Evolutionary conservation across 371 early-diverging fungal species (phyloP).

Genomic region (Rhizomucor miehei): DNA sequence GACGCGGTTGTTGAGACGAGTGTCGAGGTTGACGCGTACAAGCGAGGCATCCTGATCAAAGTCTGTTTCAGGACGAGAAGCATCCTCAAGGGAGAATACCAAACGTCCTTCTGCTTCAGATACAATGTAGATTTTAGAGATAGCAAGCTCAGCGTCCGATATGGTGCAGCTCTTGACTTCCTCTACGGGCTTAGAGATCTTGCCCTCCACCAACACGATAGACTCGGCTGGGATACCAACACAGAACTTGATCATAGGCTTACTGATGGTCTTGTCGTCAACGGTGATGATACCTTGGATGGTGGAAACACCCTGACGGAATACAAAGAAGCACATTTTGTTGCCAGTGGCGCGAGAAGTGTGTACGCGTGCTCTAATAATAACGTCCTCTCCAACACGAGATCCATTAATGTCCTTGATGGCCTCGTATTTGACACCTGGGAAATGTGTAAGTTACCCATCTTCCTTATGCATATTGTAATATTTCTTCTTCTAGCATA

Average conservation of each 20-base stretch:
- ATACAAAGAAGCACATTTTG: conserved; percentile 90
- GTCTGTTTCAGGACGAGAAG: conserved; percentile 84
- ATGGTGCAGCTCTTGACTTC: conserved; percentile 92
- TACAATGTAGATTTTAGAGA: conserved; percentile 71
- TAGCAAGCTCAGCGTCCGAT: conserved; percentile 84
- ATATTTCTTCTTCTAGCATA: conserved; percentile 18
- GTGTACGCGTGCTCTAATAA: conserved; percentile 89
- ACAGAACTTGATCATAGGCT: conserved; percentile 95
- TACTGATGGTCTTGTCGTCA: conserved; percentile 76
- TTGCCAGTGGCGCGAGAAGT: conserved; percentile 82
- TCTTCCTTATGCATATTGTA: too few species aligned
- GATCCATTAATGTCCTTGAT: conserved; percentile 56
- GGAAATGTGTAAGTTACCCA: too few species aligned
- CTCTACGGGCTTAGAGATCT: conserved; percentile 76
- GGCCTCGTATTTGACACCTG: conserved; percentile 49
- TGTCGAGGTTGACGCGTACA: conserved; percentile 86
- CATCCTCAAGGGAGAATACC: conserved; percentile 97
- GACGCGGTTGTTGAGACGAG: conserved; percentile 96
- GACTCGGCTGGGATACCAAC: conserved; percentile 83
- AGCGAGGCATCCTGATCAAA: conserved; percentile 67
- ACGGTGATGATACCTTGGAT: conserved; percentile 82
- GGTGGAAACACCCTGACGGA: conserved; percentile 87
- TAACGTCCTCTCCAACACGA: conserved; percentile 74
- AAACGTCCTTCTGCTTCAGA: conserved; percentile 81
- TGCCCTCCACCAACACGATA: conserved; percentile 83